Evolutionary conservation across 1,284 basidiomycete genomes (phyloP), one percentile per base, ranked within the genome.

Genomic region (Termitomyces sp.): DNA sequence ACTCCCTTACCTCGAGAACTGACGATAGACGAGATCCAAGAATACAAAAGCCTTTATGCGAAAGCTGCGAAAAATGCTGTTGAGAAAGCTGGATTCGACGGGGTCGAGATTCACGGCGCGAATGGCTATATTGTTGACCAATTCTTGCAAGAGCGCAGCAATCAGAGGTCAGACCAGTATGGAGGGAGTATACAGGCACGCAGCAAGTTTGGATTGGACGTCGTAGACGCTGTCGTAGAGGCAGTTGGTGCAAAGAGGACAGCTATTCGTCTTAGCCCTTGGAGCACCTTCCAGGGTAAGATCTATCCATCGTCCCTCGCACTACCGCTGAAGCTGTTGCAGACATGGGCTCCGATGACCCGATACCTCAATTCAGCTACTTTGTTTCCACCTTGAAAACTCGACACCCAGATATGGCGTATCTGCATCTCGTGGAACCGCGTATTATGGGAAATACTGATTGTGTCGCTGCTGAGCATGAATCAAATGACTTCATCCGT

Each of bases 341-440:
- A 76, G 75, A 62, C 28, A 77, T 80, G 77, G 62, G 71, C 17
- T 75, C 77, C 74, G 56, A 65, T 2, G 73, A 83, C 50, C 84
- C 77, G 0, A 58, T 76, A 28, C 72, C 75, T 15, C 73, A 73
- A 39, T 79, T 75, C 62, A 58, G 64, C 10, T 64, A 75, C 58
- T 60, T 79, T 47, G 65, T 74, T 24, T 55, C 62, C 0, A 50
- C 63, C 1, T 50, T 77, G 6, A 64, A 65, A 28, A 48, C 58
- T 4, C 54, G 59, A 1, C 71, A 77, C 62, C 79, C 82, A n/a
- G 61, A 73, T 8, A 67, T 86, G 7, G 82, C 81, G 0, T 87
- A 84, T 62, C 54, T 86, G n/a, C 86, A 88, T 64, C 68, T 78
- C 41, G 67, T 81, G 28, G 83, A 86, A 62, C 71, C 78, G 1